Percentiles rank a stretch among this genome's conserved stretches.
Evolutionary conservation across 2,329 filamentous ascomycete species (phyloP).

Genomic region (Monosporascus ibericus): DNA sequence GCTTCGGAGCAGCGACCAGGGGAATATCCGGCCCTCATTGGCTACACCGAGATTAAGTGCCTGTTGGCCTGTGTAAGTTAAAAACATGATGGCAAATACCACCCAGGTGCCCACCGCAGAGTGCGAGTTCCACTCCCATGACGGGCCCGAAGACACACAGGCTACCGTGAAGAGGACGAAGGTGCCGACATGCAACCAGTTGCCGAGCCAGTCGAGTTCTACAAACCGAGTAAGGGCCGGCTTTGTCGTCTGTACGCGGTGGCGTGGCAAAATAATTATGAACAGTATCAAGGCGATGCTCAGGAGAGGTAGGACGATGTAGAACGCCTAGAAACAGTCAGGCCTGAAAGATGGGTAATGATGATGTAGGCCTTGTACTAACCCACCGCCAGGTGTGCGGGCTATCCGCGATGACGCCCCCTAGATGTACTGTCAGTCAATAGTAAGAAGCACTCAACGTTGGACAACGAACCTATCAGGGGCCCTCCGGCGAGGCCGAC

Average conservation of each 20-base stretch:
- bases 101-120: conserved; percentile 41
- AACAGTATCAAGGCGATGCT: conserved; percentile 22
- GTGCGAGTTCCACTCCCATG: conserved; percentile 41
- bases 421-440: conserved; percentile 1
- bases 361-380: neutral
- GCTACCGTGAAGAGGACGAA: conserved; percentile 38
- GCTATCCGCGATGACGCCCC: conserved; percentile 28
- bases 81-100: conserved; percentile 35
- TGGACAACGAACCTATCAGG: conserved; percentile 21
- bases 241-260: conserved; percentile 15
- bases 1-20: conserved; percentile 31
- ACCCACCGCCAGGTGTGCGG: conserved; percentile 35
- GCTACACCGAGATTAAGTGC: conserved; percentile 38
- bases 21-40: conserved; percentile 33
- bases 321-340: conserved; percentile 12
- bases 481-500: conserved; percentile 19
- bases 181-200: conserved; percentile 19
- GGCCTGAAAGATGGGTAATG: neutral
- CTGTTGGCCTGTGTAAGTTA: conserved; percentile 43
- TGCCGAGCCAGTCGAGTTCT: conserved; percentile 26
- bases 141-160: conserved; percentile 43
- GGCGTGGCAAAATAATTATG: conserved; percentile 37
- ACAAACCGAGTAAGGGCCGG: conserved; percentile 12
- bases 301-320: conserved; percentile 10
- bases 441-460: conserved; percentile 10